phyloP scores from a whole-genome alignment of 768 basidiomycete genomes.

The Lentinula aciculospora region DNA sequence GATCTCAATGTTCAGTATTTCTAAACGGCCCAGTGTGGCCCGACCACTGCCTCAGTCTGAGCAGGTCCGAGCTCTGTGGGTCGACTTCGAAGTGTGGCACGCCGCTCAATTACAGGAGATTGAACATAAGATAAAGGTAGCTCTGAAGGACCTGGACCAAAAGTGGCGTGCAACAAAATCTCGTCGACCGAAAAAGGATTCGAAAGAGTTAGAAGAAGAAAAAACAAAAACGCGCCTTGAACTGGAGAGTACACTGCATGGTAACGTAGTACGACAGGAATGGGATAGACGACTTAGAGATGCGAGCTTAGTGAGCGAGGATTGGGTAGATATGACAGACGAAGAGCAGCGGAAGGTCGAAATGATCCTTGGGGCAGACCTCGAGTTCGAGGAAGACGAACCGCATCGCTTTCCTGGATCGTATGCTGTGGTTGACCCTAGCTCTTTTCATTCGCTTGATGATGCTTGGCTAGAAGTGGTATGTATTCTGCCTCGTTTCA shows the following conservation, averaged over 20 bases:
- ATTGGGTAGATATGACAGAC: conserved; percentile 38
- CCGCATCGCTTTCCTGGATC: conserved; percentile 20
- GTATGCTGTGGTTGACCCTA: conserved; percentile 40
- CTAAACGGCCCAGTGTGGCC: conserved; percentile 1
- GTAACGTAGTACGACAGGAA: conserved; percentile 26
- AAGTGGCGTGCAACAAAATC: conserved; percentile 3
- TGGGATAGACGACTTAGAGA: conserved; percentile 33
- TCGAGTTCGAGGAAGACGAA: conserved; percentile 23
- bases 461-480: conserved; percentile 16
- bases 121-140: background rate
- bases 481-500: conserved; percentile 13
- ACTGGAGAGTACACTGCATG: conserved; percentile 26
- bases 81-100: conserved; percentile 9
- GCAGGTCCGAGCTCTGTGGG: conserved; percentile 12
- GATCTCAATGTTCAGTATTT: background rate
- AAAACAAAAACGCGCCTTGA: conserved; percentile 20
- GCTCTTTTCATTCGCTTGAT: conserved; percentile 26
- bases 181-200: conserved; percentile 3
- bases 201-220: conserved; percentile 22
- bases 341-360: conserved; percentile 29
- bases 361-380: conserved; percentile 30
- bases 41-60: background rate
- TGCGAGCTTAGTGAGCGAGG: conserved; percentile 30
- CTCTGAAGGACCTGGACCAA: background rate
- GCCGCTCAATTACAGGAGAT: background rate